Percentiles rank a stretch among this genome's conserved stretches.
Evolutionary conservation across 2,329 filamentous ascomycete species (phyloP).

Genomic region (Trichoderma sp.): DNA sequence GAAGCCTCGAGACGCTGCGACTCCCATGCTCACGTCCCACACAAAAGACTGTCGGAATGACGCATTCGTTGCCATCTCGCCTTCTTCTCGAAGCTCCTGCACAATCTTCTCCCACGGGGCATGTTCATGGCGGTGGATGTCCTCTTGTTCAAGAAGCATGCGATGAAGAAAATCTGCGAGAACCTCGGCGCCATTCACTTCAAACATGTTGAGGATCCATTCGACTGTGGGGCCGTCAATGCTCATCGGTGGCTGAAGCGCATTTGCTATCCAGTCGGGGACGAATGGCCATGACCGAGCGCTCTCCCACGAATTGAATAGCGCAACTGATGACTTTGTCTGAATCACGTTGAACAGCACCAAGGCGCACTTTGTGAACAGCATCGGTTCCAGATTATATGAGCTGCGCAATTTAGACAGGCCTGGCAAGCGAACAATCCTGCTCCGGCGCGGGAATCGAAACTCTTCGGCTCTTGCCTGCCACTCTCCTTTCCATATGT

Average conservation of each 20-base stretch:
- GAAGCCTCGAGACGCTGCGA: slow-evolving; percentile 28
- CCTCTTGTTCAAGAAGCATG: slow-evolving; percentile 33
- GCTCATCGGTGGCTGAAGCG: slow-evolving; percentile 41
- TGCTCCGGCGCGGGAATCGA: slow-evolving; percentile 36
- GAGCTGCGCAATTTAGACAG: slow-evolving; percentile 31
- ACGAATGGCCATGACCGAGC: slow-evolving; percentile 43
- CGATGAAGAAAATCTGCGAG: slow-evolving; percentile 34
- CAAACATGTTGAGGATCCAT: slow-evolving; percentile 41
- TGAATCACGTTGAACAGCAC: slow-evolving; percentile 39
- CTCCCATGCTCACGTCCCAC: slow-evolving; percentile 42
- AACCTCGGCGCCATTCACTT: slow-evolving; percentile 33
- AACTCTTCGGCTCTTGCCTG: slow-evolving; percentile 31
- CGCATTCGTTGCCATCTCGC: slow-evolving; percentile 35
- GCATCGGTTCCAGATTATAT: slow-evolving; percentile 32
- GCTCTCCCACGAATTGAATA: slow-evolving; percentile 41
- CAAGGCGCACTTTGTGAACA: slow-evolving; percentile 39
- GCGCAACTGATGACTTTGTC: slow-evolving; percentile 36
- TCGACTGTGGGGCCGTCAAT: slow-evolving; percentile 42
- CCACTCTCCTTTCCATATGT: slow-evolving; percentile 38
- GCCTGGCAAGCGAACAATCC: slow-evolving; percentile 34
- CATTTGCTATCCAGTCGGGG: slow-evolving; percentile 38
- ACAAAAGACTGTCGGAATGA: slow-evolving; percentile 43
- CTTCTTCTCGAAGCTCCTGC: slow-evolving; percentile 39
- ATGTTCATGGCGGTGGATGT: slow-evolving; percentile 35
- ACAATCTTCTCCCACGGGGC: slow-evolving; percentile 40